These are phyloP conservation scores for Phytophthora pinifolia DNA, from an alignment of 352 stramenopile genomes.

Conservation along the genomic window DNA sequence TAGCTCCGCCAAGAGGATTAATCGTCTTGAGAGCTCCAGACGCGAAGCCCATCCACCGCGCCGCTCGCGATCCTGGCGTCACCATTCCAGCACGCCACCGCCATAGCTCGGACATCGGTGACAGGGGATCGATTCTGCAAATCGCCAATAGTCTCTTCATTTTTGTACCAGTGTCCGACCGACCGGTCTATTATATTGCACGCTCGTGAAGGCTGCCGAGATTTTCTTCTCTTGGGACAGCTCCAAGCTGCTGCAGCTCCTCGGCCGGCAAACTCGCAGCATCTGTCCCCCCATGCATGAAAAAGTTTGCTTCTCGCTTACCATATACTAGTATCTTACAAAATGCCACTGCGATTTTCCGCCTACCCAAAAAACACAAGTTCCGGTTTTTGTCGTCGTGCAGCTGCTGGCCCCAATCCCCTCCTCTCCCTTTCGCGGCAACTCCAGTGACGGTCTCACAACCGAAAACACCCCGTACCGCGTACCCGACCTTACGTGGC, in stretches of 20 bases:
- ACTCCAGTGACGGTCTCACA: constrained; percentile 32
- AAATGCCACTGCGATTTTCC: too few relatives aligned
- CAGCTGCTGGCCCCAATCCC: not conserved
- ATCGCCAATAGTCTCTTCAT: constrained; percentile 17
- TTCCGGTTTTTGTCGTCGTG: too few relatives aligned
- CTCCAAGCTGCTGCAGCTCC: constrained; percentile 16
- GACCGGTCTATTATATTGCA: too few relatives aligned
- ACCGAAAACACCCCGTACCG: constrained; percentile 20
- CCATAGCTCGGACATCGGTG: constrained; percentile 5
- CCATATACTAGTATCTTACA: too few relatives aligned
- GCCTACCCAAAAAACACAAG: too few relatives aligned
- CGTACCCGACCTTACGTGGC: constrained; percentile 1
- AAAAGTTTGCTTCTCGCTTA: too few relatives aligned
- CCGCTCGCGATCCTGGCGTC: not conserved
- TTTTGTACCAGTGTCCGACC: too few relatives aligned
- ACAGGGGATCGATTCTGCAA: constrained; percentile 19
- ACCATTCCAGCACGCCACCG: constrained; percentile 12
- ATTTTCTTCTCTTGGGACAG: constrained; percentile 24
- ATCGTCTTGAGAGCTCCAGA: constrained; percentile 17
- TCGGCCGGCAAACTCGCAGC: not conserved
- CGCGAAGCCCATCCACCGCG: not conserved
- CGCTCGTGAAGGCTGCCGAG: not conserved
- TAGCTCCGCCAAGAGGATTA: too few relatives aligned
- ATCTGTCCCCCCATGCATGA: not conserved
- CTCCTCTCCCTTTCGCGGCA: constrained; percentile 15